Base-by-base conservation (phyloP, 2,329 filamentous ascomycete genomes). In the Aplosporella prunicola region DNA sequence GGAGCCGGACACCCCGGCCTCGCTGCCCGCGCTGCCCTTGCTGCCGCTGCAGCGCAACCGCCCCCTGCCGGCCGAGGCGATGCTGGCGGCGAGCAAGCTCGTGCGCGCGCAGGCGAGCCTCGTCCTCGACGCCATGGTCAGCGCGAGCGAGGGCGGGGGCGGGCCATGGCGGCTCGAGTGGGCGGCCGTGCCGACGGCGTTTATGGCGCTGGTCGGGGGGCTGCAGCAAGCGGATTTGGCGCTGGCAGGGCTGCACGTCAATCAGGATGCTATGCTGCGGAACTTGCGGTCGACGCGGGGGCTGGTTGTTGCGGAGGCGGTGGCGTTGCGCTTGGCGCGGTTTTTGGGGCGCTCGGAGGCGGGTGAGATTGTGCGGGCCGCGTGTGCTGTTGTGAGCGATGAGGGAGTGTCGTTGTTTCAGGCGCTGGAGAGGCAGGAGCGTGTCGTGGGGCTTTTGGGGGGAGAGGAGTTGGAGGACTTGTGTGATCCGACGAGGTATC, bases 141-240 rank as follows among this genome's bases (percentile, higher is more conserved):
- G 64, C 0, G 72, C 75, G 43, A 74, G 74, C 35, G 72, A 76
- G 48, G 64, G 72, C 1, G 71, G 71, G 1, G 71, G 67, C 7
- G 71, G 72, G 1, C 71, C 72, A 0, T 76, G 72, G 72, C 71
- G 76, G 52, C 52, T 76, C 6, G 72, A 76, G 45, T 76, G 71
- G 72, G 64, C 68, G 3, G 70, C 71, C 8, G 51, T 76, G 0
- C 71, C 72, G 0, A 64, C 69, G 37, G 67, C 63, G 28, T 76
- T 75, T 42, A 66, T 74, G 5, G 56, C 71, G 20, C 66, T 63
- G 3, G 66, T 71, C 1, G 71, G 71, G 0, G 64, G 71, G 0
- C 52, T 76, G 10, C 57, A 67, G 33, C 72, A 76, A 51, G 68
- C 69, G 1, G 63, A 68, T 25, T 74, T 74, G 45, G 70, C 67